phyloP scores from a whole-genome alignment of 345 rosid species.

The Camelina laxa region DNA sequence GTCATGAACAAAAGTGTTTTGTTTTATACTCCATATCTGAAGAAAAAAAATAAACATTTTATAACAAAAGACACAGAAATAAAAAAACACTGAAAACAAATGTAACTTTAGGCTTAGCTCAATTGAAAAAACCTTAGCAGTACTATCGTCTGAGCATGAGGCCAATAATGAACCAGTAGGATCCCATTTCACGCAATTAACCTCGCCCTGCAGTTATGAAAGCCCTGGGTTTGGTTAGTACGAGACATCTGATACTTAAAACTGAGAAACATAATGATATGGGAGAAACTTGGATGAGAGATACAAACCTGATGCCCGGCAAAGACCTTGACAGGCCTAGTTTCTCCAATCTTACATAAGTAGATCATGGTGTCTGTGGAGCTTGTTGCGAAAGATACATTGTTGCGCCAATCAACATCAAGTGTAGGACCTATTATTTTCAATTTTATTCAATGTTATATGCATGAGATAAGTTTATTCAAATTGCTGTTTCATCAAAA shows the following conservation, averaged over 20 bases:
- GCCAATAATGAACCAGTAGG: conserved; percentile 93
- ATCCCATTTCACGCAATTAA: conserved; percentile 99
- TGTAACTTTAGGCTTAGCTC: background rate
- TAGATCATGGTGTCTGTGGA: conserved; percentile 92
- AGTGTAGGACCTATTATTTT: conserved; percentile 78
- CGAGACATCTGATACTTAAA: conserved; percentile 8
- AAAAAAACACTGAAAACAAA: background rate
- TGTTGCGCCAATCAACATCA: conserved; percentile 99
- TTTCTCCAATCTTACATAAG: conserved; percentile 94
- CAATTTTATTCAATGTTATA: conserved; percentile 19
- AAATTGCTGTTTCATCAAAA: background rate
- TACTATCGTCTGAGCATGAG: conserved; percentile 96
- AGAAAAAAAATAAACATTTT: background rate
- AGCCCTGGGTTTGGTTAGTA: conserved; percentile 30
- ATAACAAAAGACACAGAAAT: background rate
- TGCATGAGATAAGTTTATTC: background rate
- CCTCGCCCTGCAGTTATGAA: conserved; percentile 81
- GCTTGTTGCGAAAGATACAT: conserved; percentile 96
- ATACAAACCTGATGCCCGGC: conserved; percentile 88
- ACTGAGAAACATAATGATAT: conserved; percentile 15
- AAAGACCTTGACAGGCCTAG: conserved; percentile 72
- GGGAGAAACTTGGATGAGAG: conserved; percentile 27
- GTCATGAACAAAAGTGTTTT: conserved; percentile 79
- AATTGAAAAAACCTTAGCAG: conserved; percentile 75
- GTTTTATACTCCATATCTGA: conserved; percentile 90